Conservation (phyloP, 306 rosid genomes). For the Astragalus glycyphyllos region DNA sequence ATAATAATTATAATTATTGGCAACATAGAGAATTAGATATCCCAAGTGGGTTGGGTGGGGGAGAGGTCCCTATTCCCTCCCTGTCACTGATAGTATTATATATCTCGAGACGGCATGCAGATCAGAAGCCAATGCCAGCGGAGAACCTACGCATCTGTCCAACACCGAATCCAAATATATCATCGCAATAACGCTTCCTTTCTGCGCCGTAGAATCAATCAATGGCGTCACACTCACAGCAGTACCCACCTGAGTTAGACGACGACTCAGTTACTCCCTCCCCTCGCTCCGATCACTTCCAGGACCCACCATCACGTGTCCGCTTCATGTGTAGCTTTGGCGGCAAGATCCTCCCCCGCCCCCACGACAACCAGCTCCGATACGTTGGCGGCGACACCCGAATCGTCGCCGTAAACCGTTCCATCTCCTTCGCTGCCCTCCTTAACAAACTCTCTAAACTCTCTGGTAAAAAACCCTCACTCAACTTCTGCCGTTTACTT, state of each 20-base stretch:
- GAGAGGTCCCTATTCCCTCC: neutral
- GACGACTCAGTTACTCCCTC: constrained; percentile 76
- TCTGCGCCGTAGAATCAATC: neutral
- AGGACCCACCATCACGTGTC: constrained; percentile 57
- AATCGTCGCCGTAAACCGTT: constrained; percentile 76
- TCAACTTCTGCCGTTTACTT: no score
- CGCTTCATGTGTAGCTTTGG: constrained; percentile 99
- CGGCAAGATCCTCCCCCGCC: constrained; percentile 89
- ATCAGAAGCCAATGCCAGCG: neutral
- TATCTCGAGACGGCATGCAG: no score
- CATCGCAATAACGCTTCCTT: neutral
- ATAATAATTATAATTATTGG: neutral
- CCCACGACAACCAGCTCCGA: constrained; percentile 91
- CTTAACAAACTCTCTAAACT: constrained; percentile 78
- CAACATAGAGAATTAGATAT: neutral
- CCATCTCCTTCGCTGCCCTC: constrained; percentile 67
- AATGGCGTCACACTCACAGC: constrained; percentile 69
- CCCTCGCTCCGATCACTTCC: constrained; percentile 71
- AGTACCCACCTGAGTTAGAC: constrained; percentile 60
- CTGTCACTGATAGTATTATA: no score
- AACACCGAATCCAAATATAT: constrained; percentile 12
- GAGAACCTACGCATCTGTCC: constrained; percentile 27
- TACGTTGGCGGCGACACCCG: constrained; percentile 98
- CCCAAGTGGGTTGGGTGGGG: neutral
- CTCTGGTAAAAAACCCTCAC: constrained; percentile 49